Conservation (phyloP, 768 basidiomycete genomes). For the Clavaria fumosa region DNA sequence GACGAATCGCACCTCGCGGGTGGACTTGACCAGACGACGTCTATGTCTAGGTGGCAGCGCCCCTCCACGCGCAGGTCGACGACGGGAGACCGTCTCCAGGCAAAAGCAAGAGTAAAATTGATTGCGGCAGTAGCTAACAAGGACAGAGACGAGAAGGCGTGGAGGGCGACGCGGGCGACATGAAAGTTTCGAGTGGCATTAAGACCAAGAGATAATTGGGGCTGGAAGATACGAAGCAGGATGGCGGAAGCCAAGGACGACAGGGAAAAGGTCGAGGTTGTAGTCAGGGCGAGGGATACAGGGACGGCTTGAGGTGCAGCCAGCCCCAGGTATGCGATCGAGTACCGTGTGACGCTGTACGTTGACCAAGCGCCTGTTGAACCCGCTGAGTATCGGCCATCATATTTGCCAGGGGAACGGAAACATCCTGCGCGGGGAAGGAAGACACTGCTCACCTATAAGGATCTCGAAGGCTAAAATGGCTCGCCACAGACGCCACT, state of each 20-base stretch:
- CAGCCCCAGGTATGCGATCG: no score
- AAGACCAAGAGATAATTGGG: background rate
- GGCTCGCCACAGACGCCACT: no score
- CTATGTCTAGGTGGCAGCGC: background rate
- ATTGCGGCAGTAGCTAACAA: background rate
- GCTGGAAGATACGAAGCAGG: conserved; percentile 2
- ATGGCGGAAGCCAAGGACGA: background rate
- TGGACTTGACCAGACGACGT: background rate
- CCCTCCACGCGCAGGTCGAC: background rate
- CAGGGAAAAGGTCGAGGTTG: no score
- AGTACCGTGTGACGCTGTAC: no score
- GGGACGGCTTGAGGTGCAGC: no score
- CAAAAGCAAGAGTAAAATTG: background rate
- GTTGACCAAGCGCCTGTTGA: no score
- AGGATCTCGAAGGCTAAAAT: no score
- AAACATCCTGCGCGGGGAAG: no score
- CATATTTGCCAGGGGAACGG: no score
- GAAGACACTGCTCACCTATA: no score
- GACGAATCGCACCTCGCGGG: background rate
- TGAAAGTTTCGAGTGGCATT: background rate
- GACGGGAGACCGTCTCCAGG: background rate
- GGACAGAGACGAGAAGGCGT: background rate
- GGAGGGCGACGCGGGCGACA: background rate
- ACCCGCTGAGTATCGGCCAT: no score
- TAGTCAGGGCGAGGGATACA: no score